Percentiles rank a stretch among this genome's conserved stretches.
Evolutionary conservation across 495 filamentous ascomycete species (phyloP).

Genomic region (Sordaria brevicollis): DNA sequence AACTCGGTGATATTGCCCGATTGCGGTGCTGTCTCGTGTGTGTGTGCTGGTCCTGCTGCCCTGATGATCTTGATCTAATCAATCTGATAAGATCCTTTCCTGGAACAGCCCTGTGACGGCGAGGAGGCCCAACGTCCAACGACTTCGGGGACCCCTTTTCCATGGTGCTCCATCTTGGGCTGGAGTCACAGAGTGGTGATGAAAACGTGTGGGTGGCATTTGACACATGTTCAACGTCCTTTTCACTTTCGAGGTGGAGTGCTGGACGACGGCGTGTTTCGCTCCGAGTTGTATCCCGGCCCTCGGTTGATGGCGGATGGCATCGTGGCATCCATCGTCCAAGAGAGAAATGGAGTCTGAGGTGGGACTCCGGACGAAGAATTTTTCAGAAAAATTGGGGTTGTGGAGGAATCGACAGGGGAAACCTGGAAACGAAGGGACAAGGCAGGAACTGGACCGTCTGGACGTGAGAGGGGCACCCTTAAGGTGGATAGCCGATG

Average conservation of each 20-base stretch:
- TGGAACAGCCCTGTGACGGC: background rate
- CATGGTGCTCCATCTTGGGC: background rate
- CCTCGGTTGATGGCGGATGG: slow-evolving; percentile 1
- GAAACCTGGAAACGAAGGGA: background rate
- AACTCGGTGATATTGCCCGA: background rate
- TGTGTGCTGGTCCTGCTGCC: background rate
- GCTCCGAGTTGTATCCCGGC: background rate
- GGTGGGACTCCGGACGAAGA: background rate
- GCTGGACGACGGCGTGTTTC: background rate
- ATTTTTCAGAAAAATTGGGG: background rate
- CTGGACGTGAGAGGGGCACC: background rate
- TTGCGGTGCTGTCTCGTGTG: background rate
- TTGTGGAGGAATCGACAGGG: background rate
- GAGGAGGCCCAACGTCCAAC: background rate
- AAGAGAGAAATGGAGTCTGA: background rate
- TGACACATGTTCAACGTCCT: background rate
- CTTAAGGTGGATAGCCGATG: background rate
- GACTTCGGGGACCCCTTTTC: background rate
- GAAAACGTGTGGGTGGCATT: background rate
- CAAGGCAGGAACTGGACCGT: background rate
- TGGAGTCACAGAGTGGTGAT: background rate
- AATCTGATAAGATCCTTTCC: background rate
- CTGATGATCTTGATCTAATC: background rate
- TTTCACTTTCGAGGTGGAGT: background rate
- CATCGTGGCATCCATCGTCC: background rate